Evolutionary conservation across 225 moss, liverwort and hornwort genomes (phyloP), one percentile per base, ranked within the genome.

Genomic region (Neckera pumila): DNA sequence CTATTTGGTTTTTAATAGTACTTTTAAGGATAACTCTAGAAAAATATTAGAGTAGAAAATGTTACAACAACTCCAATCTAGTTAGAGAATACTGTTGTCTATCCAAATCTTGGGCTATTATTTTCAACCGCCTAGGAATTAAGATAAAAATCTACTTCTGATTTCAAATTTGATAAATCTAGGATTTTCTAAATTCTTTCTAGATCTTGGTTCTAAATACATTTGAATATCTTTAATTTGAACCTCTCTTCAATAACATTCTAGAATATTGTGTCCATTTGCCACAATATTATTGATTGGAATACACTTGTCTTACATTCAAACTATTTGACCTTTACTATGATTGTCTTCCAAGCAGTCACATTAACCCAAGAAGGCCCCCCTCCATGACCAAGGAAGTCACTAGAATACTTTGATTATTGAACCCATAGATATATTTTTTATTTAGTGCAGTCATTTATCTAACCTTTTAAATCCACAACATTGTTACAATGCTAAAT

Each of bases 71-170:
- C 3, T 25, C 13, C 8, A 70, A 25, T 23, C 7, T 1, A 69
- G 1, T 25, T 25, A 8, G 1, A 25, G 0, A 40, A 70, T 40
- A 40, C 4, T 2, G 1, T 40, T 71, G 42, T 42, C 0, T 42
- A 1, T 71, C 15, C 15, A 42, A 42, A 26, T 26, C 42, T 42
- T 14, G 3, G 26, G 14, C 15, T 42, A 42, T 26, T 42, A 42
- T 26, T 25, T 26, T 2, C 15, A 71, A 42, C 5, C 4, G 0
- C 5, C 9, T 4, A 42, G 3, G 3, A 42, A 25, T 42, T 26
- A 9, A 42, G 26, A 15, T 15, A 71, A 71, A 42, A 71, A 5
- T 71, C 8, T 71, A 14, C 0, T 6, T 2, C 2, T 8, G 42
- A 71, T 42, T 71, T 42, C 9, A 26, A 42, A 42, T 71, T 26